Conservation (phyloP, 805 yeast species). For the Hemisphaericaspora nanyangensis region DNA sequence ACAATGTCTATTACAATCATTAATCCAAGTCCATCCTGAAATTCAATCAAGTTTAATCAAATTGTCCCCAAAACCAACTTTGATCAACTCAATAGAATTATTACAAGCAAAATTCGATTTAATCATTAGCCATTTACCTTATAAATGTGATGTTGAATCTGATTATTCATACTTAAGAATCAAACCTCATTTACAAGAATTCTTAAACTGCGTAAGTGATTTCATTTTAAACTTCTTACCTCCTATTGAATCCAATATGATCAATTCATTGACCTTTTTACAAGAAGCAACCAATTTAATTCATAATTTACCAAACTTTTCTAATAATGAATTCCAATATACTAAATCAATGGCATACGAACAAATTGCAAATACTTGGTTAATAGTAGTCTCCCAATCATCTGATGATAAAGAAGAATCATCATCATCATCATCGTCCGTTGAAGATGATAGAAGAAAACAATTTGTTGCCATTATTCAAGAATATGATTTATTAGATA, state of each 20-base stretch:
- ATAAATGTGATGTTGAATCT: constrained; percentile 65
- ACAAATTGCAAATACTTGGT: constrained; percentile 59
- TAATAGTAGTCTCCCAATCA: constrained; percentile 36
- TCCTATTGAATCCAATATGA: constrained; percentile 56
- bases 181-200: constrained; percentile 62
- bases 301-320: constrained; percentile 63
- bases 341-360: constrained; percentile 53
- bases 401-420: constrained; percentile 14
- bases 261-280: constrained; percentile 57
- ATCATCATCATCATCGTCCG: constrained; percentile 3
- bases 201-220: constrained; percentile 67
- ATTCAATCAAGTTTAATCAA: constrained; percentile 46
- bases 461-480: constrained; percentile 26
- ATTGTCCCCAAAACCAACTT: constrained; percentile 57
- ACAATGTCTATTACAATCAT: constrained; percentile 45
- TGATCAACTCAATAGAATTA: constrained; percentile 47
- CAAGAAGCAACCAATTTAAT: constrained; percentile 58
- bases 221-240: constrained; percentile 70
- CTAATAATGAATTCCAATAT: constrained; percentile 52
- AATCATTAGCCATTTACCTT: constrained; percentile 58
- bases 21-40: constrained; percentile 63
- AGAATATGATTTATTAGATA: constrained; percentile 37
- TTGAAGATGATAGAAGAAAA: constrained; percentile 6
- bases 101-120: constrained; percentile 43
- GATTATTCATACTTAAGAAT: constrained; percentile 79